Conservation (phyloP, 225 moss, liverwort and hornwort genomes). For the Ulota crispa region DNA sequence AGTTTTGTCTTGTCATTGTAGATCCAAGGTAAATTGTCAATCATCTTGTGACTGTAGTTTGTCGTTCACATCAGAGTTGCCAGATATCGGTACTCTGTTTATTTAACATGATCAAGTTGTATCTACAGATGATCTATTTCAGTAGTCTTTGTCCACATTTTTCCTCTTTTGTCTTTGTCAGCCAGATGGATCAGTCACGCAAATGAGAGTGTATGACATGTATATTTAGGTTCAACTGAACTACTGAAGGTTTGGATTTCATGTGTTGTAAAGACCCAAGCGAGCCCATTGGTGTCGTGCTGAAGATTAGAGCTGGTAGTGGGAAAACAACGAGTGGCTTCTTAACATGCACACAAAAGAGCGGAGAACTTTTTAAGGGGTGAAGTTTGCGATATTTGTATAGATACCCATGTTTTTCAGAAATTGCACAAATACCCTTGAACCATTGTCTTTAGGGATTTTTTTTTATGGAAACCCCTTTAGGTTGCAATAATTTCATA, state of each 20-base stretch:
- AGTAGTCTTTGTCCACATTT: not conserved
- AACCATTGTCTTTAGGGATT: too few relatives aligned
- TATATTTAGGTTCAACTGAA: not conserved
- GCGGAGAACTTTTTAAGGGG: constrained; percentile 12
- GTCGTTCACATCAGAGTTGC: not conserved
- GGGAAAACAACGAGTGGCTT: constrained; percentile 25
- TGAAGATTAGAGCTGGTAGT: constrained; percentile 29
- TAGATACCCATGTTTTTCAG: too few relatives aligned
- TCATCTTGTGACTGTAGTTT: not conserved
- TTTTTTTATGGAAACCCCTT: too few relatives aligned
- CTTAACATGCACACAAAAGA: constrained; percentile 27
- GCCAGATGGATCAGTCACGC: not conserved
- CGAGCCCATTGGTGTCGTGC: constrained; percentile 23
- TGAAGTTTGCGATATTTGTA: too few relatives aligned
- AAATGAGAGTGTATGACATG: not conserved
- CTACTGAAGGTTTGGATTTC: not conserved
- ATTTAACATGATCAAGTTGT: not conserved
- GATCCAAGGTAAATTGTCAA: constrained; percentile 7
- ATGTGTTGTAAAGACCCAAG: constrained; percentile 25
- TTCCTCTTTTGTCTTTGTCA: not conserved
- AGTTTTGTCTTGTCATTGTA: constrained; percentile 31
- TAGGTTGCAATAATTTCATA: too few relatives aligned
- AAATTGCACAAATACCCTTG: too few relatives aligned
- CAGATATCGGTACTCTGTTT: not conserved
- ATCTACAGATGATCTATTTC: not conserved